Evolutionary conservation across 2,329 filamentous ascomycete genomes (phyloP), one percentile per base, ranked within the genome.

Genomic region (Trichophyton mentagrophytes): DNA sequence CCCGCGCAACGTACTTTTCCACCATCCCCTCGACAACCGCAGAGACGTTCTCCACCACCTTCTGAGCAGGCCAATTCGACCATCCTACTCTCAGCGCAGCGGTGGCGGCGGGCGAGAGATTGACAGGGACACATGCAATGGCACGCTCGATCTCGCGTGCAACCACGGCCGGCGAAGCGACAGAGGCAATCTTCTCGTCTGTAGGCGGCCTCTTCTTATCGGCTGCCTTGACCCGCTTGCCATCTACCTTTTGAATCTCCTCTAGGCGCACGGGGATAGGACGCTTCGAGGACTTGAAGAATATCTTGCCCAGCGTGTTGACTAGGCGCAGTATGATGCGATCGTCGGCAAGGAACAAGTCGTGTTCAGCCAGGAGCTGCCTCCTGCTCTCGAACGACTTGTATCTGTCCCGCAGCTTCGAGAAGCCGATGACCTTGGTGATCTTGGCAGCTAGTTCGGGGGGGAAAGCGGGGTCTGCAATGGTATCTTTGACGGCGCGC

Each of bases 341-440:
- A 70, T 96, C 89, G 72, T 99, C 93, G 59, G 88, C 92, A 61
- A 99, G 81, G 78, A 99, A 97, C 61, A 97, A 78, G 72, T 97
- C 93, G 74, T 96, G 90, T 73, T 96, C 89, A 51, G 84, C 79
- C 64, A 87, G 82, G 40, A 99, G 82, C 73, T 93, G 89, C 65
- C 93, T 82, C 74, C 89, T 85, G 59, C 84, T 85, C 78, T 99
- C 93, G 75, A 89, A 99, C 63, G 88, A 84, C 78, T 88, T 86
- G 81, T 88, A 96, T 78, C 93, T 92, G 67, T 86, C 82, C 77
- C 92, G 92, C 67, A 99, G 80, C 75, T 97, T 95, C 68, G 82
- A 81, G 66, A 91, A 78, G 68, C 90, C 90, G 68, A 97, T 86
- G 53, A 99, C 82, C 65, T 85, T 82, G 58, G 84, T 85, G 69